Percentiles rank a stretch among this genome's conserved stretches.
Evolutionary conservation across 805 yeast species (phyloP).

Genomic region (Hanseniaspora pseudoguilliermondii): DNA sequence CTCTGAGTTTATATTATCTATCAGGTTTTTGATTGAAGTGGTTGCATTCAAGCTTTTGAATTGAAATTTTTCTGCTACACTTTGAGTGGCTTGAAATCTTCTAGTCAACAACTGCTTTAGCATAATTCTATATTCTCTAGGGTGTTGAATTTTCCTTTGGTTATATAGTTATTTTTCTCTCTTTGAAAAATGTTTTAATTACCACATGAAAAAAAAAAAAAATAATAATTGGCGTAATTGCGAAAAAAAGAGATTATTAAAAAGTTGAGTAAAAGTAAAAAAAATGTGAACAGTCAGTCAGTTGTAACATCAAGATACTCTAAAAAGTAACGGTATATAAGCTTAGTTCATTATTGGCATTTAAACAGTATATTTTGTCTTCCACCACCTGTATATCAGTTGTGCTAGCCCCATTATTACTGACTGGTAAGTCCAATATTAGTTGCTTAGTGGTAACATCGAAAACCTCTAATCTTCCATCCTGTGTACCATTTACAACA

Average conservation of each 20-base stretch:
- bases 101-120: background rate
- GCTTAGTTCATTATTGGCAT: background rate
- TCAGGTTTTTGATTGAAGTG: background rate
- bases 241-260: background rate
- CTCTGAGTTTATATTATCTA: background rate
- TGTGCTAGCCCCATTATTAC: background rate
- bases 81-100: background rate
- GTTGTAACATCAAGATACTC: too few species aligned
- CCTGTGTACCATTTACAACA: constrained; percentile 7
- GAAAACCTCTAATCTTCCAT: constrained; percentile 10
- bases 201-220: too few species aligned
- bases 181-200: too few species aligned
- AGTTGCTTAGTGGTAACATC: constrained; percentile 3
- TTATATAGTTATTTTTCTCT: background rate
- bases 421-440: background rate
- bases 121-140: background rate
- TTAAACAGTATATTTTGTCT: constrained; percentile 8
- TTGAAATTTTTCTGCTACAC: background rate
- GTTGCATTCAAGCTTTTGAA: background rate
- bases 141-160: background rate
- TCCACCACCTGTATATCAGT: constrained; percentile 3
- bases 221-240: background rate
- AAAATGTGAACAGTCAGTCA: too few species aligned
- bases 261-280: background rate
- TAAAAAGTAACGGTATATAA: constrained; percentile 7